Base-by-base conservation (phyloP, 2,329 filamentous ascomycete genomes). In the Fonsecaea pedrosoi region DNA sequence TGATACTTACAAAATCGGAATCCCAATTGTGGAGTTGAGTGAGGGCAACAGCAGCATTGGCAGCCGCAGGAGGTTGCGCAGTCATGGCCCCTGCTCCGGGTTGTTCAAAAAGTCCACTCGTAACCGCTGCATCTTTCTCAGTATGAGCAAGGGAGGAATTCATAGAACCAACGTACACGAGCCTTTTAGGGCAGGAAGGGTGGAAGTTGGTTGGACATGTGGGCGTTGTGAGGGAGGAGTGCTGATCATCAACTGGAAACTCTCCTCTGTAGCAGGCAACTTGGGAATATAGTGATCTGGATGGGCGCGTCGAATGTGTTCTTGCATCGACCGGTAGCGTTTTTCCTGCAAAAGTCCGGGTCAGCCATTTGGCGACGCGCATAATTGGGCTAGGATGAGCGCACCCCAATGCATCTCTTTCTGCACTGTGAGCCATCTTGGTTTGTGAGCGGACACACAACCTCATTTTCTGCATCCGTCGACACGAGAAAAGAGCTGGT, bases 281-380 rank as follows among this genome's bases (percentile, higher is more conserved):
- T 98, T 97, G 58, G 95, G 90, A 74, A 99, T 96, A 82, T 98
- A 98, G 79, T 97, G 91, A 79, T 96, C 93, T 69, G 94, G 94
- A 79, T 99, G 95, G 73, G 95, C 94, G 79, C 95, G 90, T 75
- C 95, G 92, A 76, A 99, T 98, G 78, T 99, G 95, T 86, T 99
- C 95, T 82, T 98, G 95, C 92, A 99, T 98, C 70, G 94, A 98
- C 79, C 95, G 93, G 83, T 94, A 99, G 73, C 92, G 88, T 82
- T 96, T 96, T 83, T 96, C 92, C 92, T 96, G 81, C 78, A 53
- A 73, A 72, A 59, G 74, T 61, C 53, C 15, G 68, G 74, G 71
- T 68, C 67, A 68, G 74, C 75, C 75, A 77, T 79, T 70, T 68
- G 58, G 65, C 42, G 58, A 66, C 67, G 71, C 72, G 69, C 60